Evolutionary conservation across 2,329 filamentous ascomycete species (phyloP).

Genomic region (Monosporascus sp.): DNA sequence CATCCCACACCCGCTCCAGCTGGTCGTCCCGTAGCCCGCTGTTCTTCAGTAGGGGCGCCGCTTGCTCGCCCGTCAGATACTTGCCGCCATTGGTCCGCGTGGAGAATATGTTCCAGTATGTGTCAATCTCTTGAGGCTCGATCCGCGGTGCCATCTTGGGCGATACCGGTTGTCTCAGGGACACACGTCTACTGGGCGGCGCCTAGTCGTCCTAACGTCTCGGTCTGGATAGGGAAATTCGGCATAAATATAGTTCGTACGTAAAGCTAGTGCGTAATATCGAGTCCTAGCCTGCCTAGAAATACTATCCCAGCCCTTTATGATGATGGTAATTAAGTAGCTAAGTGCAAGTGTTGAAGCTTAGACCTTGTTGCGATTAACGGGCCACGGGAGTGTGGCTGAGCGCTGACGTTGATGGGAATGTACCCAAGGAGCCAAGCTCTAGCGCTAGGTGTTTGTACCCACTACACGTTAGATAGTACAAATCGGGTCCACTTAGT

Average conservation of each 20-base stretch:
- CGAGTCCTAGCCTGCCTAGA: too few species aligned
- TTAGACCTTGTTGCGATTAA: too few species aligned
- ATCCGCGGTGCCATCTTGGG: slow-evolving; percentile 54
- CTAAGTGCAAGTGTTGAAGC: too few species aligned
- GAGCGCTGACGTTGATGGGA: too few species aligned
- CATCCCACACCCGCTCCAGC: slow-evolving; percentile 95
- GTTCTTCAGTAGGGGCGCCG: slow-evolving; percentile 59
- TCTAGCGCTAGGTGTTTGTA: too few species aligned
- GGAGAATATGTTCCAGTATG: slow-evolving; percentile 62
- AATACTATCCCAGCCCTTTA: too few species aligned
- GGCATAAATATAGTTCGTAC: background rate
- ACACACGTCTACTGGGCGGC: background rate
- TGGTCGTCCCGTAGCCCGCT: slow-evolving; percentile 64
- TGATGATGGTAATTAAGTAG: too few species aligned
- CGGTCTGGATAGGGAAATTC: background rate
- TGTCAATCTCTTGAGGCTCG: slow-evolving; percentile 58
- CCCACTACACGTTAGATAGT: too few species aligned
- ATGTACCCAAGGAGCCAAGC: too few species aligned
- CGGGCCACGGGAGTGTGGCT: too few species aligned
- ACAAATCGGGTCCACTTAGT: too few species aligned
- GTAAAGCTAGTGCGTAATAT: background rate
- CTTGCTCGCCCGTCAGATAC: slow-evolving; percentile 57
- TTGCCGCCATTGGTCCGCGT: slow-evolving; percentile 55
- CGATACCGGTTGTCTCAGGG: background rate
- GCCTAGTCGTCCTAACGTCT: background rate